A percentile compares a stretch with the other conserved stretches of the same genome.
These are phyloP conservation scores for Neoconidiobolus thromboides DNA, from an alignment of 371 early-diverging fungal genomes.

Conservation along the genomic window DNA sequence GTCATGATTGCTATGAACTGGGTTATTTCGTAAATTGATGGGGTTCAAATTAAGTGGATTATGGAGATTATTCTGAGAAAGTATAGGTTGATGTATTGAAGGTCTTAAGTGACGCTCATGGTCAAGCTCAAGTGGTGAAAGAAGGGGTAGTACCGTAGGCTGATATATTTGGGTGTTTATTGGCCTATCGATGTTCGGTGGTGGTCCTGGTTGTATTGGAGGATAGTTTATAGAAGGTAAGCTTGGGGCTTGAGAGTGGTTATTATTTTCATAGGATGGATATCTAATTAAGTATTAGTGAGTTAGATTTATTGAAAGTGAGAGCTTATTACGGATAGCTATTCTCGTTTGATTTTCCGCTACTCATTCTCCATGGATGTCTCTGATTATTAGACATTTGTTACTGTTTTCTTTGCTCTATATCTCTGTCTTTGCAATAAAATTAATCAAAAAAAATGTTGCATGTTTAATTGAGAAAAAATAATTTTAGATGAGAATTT, in stretches of 20 bases:
- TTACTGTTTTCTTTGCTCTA: neutral
- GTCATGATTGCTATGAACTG: neutral
- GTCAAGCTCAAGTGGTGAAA: neutral
- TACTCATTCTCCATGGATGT: neutral
- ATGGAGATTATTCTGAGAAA: neutral
- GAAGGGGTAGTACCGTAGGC: too few species aligned
- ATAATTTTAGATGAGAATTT: too few species aligned
- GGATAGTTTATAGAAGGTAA: neutral
- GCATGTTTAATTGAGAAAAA: too few species aligned
- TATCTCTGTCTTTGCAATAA: too few species aligned
- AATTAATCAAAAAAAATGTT: too few species aligned
- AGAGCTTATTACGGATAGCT: neutral
- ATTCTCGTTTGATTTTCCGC: neutral
- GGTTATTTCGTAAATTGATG: neutral
- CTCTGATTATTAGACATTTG: constrained; percentile 4
- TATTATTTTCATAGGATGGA: neutral
- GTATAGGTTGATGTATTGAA: constrained; percentile 3
- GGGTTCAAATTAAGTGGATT: neutral
- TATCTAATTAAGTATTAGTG: neutral
- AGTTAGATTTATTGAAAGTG: too few species aligned
- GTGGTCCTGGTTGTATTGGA: neutral
- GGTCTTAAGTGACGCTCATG: neutral
- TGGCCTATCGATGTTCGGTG: neutral
- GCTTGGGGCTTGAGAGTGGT: neutral
- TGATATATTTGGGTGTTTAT: neutral